Evolutionary conservation across 305 asterid genomes (phyloP).

Genomic region (Fraxinus sp.): DNA sequence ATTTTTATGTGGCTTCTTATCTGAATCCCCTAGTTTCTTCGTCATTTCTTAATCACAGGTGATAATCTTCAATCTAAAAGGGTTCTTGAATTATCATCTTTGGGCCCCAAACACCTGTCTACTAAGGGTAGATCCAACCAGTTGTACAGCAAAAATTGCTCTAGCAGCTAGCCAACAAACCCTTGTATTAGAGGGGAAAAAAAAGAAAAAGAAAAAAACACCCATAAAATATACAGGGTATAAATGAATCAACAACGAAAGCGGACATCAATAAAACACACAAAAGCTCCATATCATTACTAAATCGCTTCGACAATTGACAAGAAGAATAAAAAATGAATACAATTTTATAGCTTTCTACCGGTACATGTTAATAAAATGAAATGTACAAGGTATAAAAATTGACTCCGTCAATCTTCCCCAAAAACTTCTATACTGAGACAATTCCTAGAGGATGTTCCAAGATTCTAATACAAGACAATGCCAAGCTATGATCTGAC

Average conservation of each 20-base stretch:
- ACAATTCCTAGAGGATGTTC: constrained; percentile 27
- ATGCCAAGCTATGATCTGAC: constrained; percentile 18
- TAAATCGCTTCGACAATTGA: neutral
- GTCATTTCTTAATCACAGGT: neutral
- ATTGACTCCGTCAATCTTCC: constrained; percentile 29
- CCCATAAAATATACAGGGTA: neutral
- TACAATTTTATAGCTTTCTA: constrained; percentile 28
- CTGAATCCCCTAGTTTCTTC: neutral
- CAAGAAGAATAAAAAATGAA: constrained; percentile 5
- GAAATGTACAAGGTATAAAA: constrained; percentile 32
- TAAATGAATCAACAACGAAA: neutral
- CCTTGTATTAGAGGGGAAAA: neutral
- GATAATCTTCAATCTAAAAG: neutral
- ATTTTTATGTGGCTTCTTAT: neutral
- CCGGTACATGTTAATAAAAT: constrained; percentile 15
- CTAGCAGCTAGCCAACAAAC: neutral
- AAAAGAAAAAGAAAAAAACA: too few species aligned
- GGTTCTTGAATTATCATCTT: neutral
- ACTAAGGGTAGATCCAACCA: too few species aligned
- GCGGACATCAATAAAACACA: neutral
- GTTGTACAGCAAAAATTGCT: too few species aligned
- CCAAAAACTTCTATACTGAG: constrained; percentile 34
- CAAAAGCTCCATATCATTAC: neutral
- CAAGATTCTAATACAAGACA: constrained; percentile 21
- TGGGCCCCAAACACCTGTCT: too few species aligned